These are phyloP conservation scores for Cnidoscolus chayamansa DNA, from an alignment of 441 rosid genomes.

Conservation along the genomic window DNA sequence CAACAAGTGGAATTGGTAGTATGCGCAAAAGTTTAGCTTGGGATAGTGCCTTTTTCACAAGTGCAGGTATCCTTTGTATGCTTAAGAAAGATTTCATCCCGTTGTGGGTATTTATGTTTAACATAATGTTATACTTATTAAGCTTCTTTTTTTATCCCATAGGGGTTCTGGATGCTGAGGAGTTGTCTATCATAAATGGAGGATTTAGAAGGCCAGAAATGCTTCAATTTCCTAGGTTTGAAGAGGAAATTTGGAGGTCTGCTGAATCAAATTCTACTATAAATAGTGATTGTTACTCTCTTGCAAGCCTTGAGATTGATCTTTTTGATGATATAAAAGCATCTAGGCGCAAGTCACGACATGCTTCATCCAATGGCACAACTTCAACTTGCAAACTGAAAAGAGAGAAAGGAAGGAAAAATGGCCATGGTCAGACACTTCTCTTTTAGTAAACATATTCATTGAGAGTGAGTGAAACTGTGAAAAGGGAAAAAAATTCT, in stretches of 20 bases:
- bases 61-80: slow-evolving; percentile 39
- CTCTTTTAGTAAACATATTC: background rate
- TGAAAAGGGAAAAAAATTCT: background rate
- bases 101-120: background rate
- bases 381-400: slow-evolving; percentile 21
- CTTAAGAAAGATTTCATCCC: background rate
- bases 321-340: slow-evolving; percentile 48
- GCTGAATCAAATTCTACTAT: slow-evolving; percentile 31
- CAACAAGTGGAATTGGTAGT: slow-evolving; percentile 19
- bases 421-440: slow-evolving; percentile 24
- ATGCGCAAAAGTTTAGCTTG: slow-evolving; percentile 70
- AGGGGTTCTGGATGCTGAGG: slow-evolving; percentile 76
- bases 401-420: slow-evolving; percentile 23
- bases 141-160: background rate
- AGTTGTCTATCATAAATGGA: slow-evolving; percentile 48
- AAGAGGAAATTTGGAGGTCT: slow-evolving; percentile 34
- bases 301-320: slow-evolving; percentile 53
- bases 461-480: background rate
- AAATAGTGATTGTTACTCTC: slow-evolving; percentile 35
- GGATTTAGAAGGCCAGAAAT: slow-evolving; percentile 39
- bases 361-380: slow-evolving; percentile 21
- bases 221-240: slow-evolving; percentile 24
- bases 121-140: background rate
- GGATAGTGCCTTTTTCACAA: slow-evolving; percentile 60
- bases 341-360: slow-evolving; percentile 25